phyloP scores from a whole-genome alignment of 192 early-diverging fungal genomes.

The Martensiomyces pterosporus region DNA sequence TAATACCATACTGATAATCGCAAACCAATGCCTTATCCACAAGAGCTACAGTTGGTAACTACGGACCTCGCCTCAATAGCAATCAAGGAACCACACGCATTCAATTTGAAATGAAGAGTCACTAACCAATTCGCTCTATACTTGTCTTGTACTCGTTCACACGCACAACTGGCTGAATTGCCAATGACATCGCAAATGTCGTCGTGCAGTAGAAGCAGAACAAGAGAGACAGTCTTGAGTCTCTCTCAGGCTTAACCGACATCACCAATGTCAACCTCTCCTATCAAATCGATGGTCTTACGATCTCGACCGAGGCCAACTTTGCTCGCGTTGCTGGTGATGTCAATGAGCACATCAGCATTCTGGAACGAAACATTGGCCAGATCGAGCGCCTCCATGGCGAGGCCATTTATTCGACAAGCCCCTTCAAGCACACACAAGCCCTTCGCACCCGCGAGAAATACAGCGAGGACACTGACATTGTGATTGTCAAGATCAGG shows the following conservation, averaged over 20 bases:
- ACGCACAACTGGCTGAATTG: too few species aligned
- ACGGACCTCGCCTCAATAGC: too few species aligned
- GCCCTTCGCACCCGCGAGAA: constrained; percentile 17
- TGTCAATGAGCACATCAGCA: constrained; percentile 14
- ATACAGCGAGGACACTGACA: constrained; percentile 9
- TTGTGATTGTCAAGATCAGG: constrained; percentile 5
- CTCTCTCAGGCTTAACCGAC: constrained; percentile 1
- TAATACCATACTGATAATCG: too few species aligned
- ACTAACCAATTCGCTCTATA: too few species aligned
- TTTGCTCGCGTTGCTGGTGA: constrained; percentile 14
- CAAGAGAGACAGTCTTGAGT: constrained; percentile 6
- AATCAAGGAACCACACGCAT: too few species aligned
- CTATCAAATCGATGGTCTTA: constrained; percentile 3
- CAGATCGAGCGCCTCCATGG: constrained; percentile 24
- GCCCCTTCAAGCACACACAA: constrained; percentile 16
- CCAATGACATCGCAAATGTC: too few species aligned
- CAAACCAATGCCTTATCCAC: too few species aligned
- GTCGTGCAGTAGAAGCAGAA: too few species aligned
- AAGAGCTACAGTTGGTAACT: too few species aligned
- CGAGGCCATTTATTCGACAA: constrained; percentile 26
- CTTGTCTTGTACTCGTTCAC: too few species aligned
- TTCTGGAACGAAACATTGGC: constrained; percentile 9
- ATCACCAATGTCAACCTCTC: constrained; percentile 4
- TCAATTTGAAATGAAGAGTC: too few species aligned
- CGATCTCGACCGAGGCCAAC: constrained; percentile 8